Evolutionary conservation across 2,329 filamentous ascomycete genomes (phyloP), one percentile per base, ranked within the genome.

Genomic region (Exophiala lecanii-corni): DNA sequence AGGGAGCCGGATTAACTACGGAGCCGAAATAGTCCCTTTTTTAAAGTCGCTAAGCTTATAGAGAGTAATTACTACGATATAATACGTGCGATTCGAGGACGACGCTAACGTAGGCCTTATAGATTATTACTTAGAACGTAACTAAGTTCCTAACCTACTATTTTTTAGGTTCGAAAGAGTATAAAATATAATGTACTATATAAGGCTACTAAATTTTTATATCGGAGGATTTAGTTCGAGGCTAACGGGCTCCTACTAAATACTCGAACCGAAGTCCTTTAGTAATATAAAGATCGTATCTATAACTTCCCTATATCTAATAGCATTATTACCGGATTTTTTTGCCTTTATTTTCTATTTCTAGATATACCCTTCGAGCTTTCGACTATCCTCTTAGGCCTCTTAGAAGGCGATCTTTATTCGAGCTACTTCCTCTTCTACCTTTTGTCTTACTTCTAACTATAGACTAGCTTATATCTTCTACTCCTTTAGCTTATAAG

Each of bases 231-330:
- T 26, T 12, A 12, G 23, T 26, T 26, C 12, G 23, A 26, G 23
- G 23, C 23, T 12, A 26, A 26, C 6, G 23, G 23, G 12, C 23
- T 26, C 23, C 23, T 26, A 6, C 23, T 26, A 12, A 12, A 26
- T 36, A 21, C 35, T 43, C 35, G 41, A 43, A 43, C 34, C 41
- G 41, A 43, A 43, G 34, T 38, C 41, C 41, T 43, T 43, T 18
- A 43, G 41, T 19, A 43, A 38, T 43, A 17, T 13, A 43, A 43
- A 18, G 41, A 43, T 43, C 16, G 35, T 20, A 19, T 36, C 39
- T 42, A 42, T 42, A 17, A 42, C 39, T 42, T 42, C 39, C 39
- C 39, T 42, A 42, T 9, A 42, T 31, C 36, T 42, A 42, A 17
- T 17, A 42, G 39, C 19, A 36, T 36, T 28, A 18, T 42, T 21